Evolutionary conservation across 106 monocot genomes (phyloP), one percentile per base, ranked within the genome.

Genomic region (Phalaenopsis equestris): DNA sequence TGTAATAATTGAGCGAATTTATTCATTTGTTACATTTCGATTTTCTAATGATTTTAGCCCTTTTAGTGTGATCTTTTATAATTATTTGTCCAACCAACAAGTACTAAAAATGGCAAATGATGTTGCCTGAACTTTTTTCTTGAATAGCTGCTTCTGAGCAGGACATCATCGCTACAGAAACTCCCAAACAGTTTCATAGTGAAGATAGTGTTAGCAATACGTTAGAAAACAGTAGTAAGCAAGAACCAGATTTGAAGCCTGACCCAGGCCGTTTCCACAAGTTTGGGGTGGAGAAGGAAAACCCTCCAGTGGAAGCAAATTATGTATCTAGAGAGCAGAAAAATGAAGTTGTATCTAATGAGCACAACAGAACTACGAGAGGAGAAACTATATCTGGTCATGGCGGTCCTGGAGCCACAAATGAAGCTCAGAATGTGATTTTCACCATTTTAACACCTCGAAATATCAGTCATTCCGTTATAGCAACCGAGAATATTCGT

Each of bases 401-500:
- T n/a, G 47, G 16, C 11, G 17, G 38, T 36, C 30, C 42, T 41
- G 36, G 52, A 75, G 56, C 80, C 17, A 55, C 52, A 49, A 49
- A 30, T 42, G 24, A 18, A 42, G 21, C 18, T 17, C 18, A 55
- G 18, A 30, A 19, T 24, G 81, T 16, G 42, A 36, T 6, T 11
- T 65, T 24, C 18, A 8, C 5, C 24, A 74, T 76, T 14, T 84
- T 89, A 77, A 83, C 81, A n/a, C 55, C 83, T 8, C 83, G 24
- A 8, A 41, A 57, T 56, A 87, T 93, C 78, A 80, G 70, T 14
- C 64, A 12, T 14, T 82, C 87, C 11, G 73, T 93, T 9, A 78
- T 87, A 58, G 78, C 82, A 49, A 80, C 91, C 18, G 89, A 91
- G 80, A 84, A 89, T 65, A 79, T 81, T 56, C 90, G 93, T 2